These are phyloP conservation scores for Chrysosporium keratinophilum DNA, from an alignment of 2,329 filamentous ascomycete genomes.

Conservation along the genomic window DNA sequence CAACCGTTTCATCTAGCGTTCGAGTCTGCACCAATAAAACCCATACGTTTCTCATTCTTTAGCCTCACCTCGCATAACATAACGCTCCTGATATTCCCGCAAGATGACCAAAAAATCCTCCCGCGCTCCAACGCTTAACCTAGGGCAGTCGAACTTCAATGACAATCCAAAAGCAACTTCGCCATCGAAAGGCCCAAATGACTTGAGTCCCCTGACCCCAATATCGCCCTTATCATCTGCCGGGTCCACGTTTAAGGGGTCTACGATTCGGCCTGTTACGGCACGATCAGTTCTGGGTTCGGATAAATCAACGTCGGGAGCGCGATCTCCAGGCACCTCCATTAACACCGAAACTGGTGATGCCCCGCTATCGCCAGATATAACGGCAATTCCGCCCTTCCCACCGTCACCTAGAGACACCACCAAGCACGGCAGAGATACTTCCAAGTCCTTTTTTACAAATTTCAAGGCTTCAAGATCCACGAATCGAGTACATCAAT, in stretches of 20 bases:
- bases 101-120: conserved; percentile 17
- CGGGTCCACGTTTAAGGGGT: conserved; percentile 12
- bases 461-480: conserved; percentile 39
- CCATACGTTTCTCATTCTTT: conserved; percentile 1
- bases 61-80: conserved; percentile 3
- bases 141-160: conserved; percentile 15
- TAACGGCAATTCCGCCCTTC: conserved; percentile 38
- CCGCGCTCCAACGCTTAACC: conserved; percentile 12
- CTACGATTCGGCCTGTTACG: conserved; percentile 35
- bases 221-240: conserved; percentile 15
- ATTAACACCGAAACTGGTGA: conserved; percentile 18
- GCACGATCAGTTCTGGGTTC: conserved; percentile 9
- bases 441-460: conserved; percentile 39
- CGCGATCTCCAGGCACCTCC: conserved; percentile 23
- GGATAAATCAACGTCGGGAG: conserved; percentile 23
- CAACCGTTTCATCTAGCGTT: conserved; percentile 5
- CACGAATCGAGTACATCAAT: conserved; percentile 33
- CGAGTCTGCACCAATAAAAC: background rate
- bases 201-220: conserved; percentile 10
- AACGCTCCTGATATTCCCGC: conserved; percentile 1
- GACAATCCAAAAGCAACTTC: conserved; percentile 1
- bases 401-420: conserved; percentile 34
- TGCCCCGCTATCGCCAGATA: conserved; percentile 30
- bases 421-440: conserved; percentile 35
- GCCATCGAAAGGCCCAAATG: conserved; percentile 11